These are phyloP conservation scores for Hypoxylon sp. DNA, from an alignment of 2,329 filamentous ascomycete genomes.

Conservation along the genomic window DNA sequence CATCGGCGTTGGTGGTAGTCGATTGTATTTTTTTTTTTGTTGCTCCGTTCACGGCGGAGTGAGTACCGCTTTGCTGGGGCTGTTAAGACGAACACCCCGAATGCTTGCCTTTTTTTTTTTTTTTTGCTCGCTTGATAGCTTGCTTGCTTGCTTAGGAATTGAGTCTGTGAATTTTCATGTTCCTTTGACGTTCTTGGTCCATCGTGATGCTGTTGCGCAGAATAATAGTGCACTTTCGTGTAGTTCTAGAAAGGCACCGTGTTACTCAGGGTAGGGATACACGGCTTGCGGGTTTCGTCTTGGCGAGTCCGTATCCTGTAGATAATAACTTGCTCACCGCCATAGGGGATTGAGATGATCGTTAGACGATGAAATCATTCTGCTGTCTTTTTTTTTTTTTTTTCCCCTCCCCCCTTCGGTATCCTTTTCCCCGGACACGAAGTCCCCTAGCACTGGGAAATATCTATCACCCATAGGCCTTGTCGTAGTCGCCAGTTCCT, in stretches of 20 bases:
- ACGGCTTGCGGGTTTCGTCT: background rate
- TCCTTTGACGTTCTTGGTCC: background rate
- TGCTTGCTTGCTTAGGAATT: background rate
- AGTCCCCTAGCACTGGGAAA: background rate
- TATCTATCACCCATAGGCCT: background rate
- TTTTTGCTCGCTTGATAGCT: too few species aligned
- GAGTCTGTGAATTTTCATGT: background rate
- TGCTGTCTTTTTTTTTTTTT: background rate
- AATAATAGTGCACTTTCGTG: background rate
- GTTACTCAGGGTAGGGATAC: background rate
- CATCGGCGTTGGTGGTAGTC: background rate
- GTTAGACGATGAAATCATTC: background rate
- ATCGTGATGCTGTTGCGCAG: background rate
- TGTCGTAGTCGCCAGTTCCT: too few species aligned
- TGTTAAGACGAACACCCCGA: background rate
- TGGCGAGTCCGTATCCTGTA: background rate
- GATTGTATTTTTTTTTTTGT: background rate
- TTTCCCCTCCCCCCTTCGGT: background rate
- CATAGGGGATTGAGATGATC: background rate
- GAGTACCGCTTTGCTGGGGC: background rate
- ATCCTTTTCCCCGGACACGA: background rate
- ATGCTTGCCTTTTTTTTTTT: background rate
- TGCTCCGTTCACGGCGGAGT: background rate
- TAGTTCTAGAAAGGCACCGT: background rate
- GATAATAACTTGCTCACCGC: background rate